Conservation (phyloP, 2,329 filamentous ascomycete genomes). For the Hypoxylon sp. region DNA sequence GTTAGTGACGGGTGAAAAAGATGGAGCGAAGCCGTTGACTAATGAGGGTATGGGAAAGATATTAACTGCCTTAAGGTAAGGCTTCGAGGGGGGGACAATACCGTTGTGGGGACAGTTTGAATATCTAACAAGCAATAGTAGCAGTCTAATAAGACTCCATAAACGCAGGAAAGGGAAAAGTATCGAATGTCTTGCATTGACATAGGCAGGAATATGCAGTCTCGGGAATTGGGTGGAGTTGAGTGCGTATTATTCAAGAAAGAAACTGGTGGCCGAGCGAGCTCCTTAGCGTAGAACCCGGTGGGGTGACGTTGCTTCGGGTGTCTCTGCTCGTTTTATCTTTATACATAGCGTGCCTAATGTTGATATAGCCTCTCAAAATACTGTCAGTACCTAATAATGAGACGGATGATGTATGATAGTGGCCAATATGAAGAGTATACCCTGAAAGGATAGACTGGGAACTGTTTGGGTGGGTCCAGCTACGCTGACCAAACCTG, state of each 20-base stretch:
- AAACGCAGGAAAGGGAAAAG: conserved; percentile 12
- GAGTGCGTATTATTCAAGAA: conserved; percentile 8
- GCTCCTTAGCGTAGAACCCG: conserved; percentile 17
- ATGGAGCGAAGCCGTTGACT: conserved; percentile 7
- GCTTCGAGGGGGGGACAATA: conserved; percentile 8
- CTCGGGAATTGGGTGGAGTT: conserved; percentile 7
- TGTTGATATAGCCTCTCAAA: conserved; percentile 2
- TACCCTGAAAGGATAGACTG: neutral
- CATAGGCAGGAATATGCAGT: conserved; percentile 21
- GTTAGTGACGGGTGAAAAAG: neutral
- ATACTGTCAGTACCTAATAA: conserved; percentile 16
- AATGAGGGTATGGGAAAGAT: conserved; percentile 13
- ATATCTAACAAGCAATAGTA: conserved; percentile 19
- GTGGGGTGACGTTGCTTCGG: conserved; percentile 35
- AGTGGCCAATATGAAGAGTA: neutral
- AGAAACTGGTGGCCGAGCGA: conserved; percentile 7
- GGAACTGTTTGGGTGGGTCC: no score
- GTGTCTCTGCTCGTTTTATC: conserved; percentile 17
- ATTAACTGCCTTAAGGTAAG: conserved; percentile 14
- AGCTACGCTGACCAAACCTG: no score
- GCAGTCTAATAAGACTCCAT: conserved; percentile 1
- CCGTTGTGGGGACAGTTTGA: conserved; percentile 24
- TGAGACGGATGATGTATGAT: neutral
- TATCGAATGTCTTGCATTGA: conserved; percentile 32
- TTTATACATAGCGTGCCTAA: conserved; percentile 11